Base-by-base conservation (phyloP, 2,329 filamentous ascomycete genomes). In the Trichocomaceae sp. region DNA sequence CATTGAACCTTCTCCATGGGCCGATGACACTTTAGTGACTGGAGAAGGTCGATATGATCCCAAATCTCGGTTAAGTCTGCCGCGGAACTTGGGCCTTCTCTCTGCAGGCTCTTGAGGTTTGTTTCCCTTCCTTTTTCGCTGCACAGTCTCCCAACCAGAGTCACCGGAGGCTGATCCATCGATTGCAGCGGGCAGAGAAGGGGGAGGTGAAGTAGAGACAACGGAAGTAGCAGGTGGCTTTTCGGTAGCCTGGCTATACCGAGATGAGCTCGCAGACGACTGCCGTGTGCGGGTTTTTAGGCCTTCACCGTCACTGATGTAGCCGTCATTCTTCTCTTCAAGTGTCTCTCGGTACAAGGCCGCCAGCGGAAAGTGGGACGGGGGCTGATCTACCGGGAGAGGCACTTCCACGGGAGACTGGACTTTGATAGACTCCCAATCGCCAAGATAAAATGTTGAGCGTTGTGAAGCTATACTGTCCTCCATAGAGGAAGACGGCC, bases 401-500 rank as follows among this genome's bases (percentile, higher is more conserved):
- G 47, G 33, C n/a, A 67, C 61, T 17, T 69, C 65, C 47, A 69
- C 62, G 1, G 71, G 71, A 1, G 71, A 72, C 48, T 72, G 71
- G 1, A 68, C 64, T 17, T 62, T 59, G 31, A 59, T 42, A 15
- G 66, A 62, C 1, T 61, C 62, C 6, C 61, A 54, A 23, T 71
- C 70, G 22, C 60, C 67, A 31, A 62, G 64, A 49, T 66, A 66
- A 58, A 64, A 66, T 1, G 68, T 72, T 6, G 68, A 61, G n/a
- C 64, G 61, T 2, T 66, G 66, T 6, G 67, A 67, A 3, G 63
- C 60, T 13, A 66, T 66, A 29, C 52, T 55, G 39, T 71, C 70
- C n/a, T 71, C 69, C 4, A 68, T 63, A 0, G 72, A 69, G 1
- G 72, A 72, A n/a, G 69, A 67, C 2, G 71, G 70, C 0, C 67